Evolutionary conservation across 805 yeast species (phyloP).

Genomic region (Priceomyces medius): DNA sequence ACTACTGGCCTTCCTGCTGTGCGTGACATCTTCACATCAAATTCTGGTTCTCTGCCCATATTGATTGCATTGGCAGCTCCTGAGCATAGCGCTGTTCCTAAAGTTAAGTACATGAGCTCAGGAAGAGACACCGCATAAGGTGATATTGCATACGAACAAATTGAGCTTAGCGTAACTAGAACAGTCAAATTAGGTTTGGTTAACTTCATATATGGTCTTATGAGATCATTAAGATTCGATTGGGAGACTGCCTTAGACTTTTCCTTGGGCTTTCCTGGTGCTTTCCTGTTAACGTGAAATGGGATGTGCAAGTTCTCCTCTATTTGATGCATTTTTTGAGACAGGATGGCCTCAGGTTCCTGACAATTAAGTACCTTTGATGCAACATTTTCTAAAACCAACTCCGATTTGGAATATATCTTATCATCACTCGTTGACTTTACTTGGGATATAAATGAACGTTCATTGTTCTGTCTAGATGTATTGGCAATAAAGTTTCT

Average conservation of each 20-base stretch:
- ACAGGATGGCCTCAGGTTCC: constrained; percentile 28
- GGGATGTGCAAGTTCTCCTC: constrained; percentile 45
- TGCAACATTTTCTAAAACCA: constrained; percentile 40
- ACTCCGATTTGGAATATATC: constrained; percentile 3
- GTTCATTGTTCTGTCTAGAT: constrained; percentile 8
- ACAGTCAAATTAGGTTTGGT: constrained; percentile 88
- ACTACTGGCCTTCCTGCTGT: constrained; percentile 91
- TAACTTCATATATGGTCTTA: constrained; percentile 70
- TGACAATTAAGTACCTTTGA: constrained; percentile 46
- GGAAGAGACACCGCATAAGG: constrained; percentile 76
- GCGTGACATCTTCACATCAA: constrained; percentile 82
- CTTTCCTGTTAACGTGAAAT: constrained; percentile 52
- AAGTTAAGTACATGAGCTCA: constrained; percentile 68
- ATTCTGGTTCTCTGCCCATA: constrained; percentile 94
- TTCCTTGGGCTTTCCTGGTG: constrained; percentile 2
- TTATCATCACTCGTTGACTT: not conserved
- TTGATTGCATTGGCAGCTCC: constrained; percentile 96
- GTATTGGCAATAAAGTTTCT: constrained; percentile 9
- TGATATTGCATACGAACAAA: constrained; percentile 90
- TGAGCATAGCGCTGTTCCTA: constrained; percentile 84
- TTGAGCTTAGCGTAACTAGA: constrained; percentile 84
- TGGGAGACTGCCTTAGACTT: not conserved
- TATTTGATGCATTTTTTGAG: constrained; percentile 14
- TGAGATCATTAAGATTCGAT: constrained; percentile 12
- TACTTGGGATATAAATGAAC: not conserved